Percentiles rank a stretch among this genome's conserved stretches.
Evolutionary conservation across 805 yeast species (phyloP).

Genomic region (Grigorovia jiainica): DNA sequence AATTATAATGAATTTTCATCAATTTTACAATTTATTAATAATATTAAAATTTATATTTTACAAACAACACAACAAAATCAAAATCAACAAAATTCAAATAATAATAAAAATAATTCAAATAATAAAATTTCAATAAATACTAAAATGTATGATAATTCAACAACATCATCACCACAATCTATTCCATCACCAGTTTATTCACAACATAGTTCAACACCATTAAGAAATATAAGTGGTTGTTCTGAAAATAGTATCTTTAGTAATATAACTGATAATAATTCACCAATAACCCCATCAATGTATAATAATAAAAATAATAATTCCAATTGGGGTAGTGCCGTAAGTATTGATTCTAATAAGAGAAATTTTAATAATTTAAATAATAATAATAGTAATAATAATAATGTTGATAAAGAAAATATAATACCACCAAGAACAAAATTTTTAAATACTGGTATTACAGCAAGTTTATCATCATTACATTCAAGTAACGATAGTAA

Average conservation of each 20-base stretch:
- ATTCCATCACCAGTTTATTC: slow-evolving; percentile 25
- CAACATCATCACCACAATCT: slow-evolving; percentile 7
- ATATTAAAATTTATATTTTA: slow-evolving; percentile 8
- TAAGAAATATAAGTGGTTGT: slow-evolving; percentile 25
- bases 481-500: slow-evolving; percentile 15
- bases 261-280: slow-evolving; percentile 12
- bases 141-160: neutral
- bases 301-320: slow-evolving; percentile 19
- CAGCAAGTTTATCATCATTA: no score
- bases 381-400: slow-evolving; percentile 5
- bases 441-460: slow-evolving; percentile 20
- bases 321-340: slow-evolving; percentile 12
- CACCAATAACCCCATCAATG: slow-evolving; percentile 28
- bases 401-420: slow-evolving; percentile 2
- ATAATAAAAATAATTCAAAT: slow-evolving; percentile 4
- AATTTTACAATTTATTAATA: slow-evolving; percentile 15
- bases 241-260: slow-evolving; percentile 28
- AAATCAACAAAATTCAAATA: slow-evolving; percentile 14
- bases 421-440: slow-evolving; percentile 23
- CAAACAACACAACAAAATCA: neutral
- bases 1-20: slow-evolving; percentile 19
- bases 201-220: slow-evolving; percentile 23
- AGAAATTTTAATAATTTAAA: slow-evolving; percentile 16
- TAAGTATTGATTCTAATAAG: slow-evolving; percentile 14
- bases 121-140: slow-evolving; percentile 1